A percentile compares a stretch with the other conserved stretches of the same genome.
phyloP scores from a whole-genome alignment of 2,329 filamentous ascomycete species.

The Stagonosporopsis vannaccii region DNA sequence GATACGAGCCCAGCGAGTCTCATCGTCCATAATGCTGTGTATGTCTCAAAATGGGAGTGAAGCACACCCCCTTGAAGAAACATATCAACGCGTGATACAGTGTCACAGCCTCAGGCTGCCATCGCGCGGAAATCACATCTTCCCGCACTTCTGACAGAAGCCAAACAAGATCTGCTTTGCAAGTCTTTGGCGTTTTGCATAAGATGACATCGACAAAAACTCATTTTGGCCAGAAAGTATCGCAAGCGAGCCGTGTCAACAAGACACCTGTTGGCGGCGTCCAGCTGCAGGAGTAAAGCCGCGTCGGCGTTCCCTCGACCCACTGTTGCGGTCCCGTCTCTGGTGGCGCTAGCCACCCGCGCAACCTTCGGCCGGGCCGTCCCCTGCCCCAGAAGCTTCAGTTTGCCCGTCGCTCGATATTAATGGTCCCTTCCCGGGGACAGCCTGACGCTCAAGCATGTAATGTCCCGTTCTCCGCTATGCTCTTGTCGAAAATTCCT shows the following conservation, averaged over 20 bases:
- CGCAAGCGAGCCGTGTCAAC: neutral
- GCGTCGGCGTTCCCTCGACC: neutral
- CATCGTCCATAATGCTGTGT: neutral
- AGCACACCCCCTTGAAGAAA: neutral
- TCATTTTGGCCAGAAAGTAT: no score
- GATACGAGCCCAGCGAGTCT: conserved; percentile 28
- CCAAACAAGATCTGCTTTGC: neutral
- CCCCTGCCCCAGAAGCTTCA: neutral
- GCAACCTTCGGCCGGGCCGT: conserved; percentile 1
- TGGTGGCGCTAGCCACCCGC: neutral
- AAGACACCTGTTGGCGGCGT: neutral
- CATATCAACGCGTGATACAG: neutral
- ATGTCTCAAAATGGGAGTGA: neutral
- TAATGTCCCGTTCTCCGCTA: neutral
- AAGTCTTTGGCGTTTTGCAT: neutral
- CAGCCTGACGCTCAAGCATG: neutral
- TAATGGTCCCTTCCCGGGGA: neutral
- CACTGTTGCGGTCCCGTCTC: neutral
- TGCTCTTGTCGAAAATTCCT: neutral
- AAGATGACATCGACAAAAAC: neutral
- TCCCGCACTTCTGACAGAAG: neutral
- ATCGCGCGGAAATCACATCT: neutral
- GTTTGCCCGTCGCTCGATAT: neutral
- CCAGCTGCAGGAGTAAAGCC: neutral
- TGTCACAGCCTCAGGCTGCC: neutral